These are phyloP conservation scores for Lizonia empirigonia DNA, from an alignment of 2,329 filamentous ascomycete genomes.

Conservation along the genomic window DNA sequence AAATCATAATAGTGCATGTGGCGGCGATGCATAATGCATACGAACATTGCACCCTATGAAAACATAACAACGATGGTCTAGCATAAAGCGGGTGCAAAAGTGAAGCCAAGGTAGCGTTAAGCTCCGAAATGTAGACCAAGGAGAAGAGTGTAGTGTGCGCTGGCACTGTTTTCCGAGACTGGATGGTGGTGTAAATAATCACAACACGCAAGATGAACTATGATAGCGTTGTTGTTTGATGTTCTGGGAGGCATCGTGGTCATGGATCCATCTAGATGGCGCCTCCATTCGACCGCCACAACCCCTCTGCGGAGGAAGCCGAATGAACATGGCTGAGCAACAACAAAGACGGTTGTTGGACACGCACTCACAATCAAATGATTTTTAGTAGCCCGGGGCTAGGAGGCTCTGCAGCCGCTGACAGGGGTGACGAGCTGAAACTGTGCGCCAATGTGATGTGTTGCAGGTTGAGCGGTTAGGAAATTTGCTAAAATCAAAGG, in stretches of 20 bases:
- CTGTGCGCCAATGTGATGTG: slow-evolving; percentile 9
- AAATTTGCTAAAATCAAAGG: slow-evolving; percentile 16
- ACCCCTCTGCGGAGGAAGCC: slow-evolving; percentile 2
- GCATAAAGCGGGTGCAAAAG: too few relatives aligned
- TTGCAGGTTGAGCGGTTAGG: slow-evolving; percentile 11
- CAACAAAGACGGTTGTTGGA: slow-evolving; percentile 2
- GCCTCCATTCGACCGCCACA: not conserved
- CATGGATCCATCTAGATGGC: not conserved
- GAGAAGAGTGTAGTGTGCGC: too few relatives aligned
- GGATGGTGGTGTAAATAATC: too few relatives aligned
- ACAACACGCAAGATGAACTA: not conserved
- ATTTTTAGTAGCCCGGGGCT: slow-evolving; percentile 5
- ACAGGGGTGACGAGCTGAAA: slow-evolving; percentile 30
- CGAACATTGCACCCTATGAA: too few relatives aligned
- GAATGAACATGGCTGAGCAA: slow-evolving; percentile 18
- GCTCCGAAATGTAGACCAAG: too few relatives aligned
- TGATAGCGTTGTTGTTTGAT: not conserved
- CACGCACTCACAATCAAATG: slow-evolving; percentile 5
- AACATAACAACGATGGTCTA: too few relatives aligned
- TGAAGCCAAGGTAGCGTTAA: too few relatives aligned
- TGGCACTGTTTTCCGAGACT: too few relatives aligned
- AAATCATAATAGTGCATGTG: too few relatives aligned
- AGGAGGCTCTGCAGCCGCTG: slow-evolving; percentile 18
- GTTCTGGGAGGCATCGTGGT: not conserved
- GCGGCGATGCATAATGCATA: too few relatives aligned